Base-by-base conservation (phyloP, 768 basidiomycete species). In the Mycena epipterygia region DNA sequence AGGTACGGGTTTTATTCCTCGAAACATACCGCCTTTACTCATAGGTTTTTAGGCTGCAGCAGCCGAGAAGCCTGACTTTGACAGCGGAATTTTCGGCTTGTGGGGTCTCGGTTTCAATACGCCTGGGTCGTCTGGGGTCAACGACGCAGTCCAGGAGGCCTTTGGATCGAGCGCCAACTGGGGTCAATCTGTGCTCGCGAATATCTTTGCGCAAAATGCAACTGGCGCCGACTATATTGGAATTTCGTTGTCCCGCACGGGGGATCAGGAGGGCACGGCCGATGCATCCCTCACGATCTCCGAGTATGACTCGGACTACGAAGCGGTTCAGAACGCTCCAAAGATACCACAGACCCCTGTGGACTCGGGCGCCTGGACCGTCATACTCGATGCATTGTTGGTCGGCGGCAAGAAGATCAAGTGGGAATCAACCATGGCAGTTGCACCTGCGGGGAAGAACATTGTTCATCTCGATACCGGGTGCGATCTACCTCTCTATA, bases 271-370 rank as follows among this genome's bases (percentile, higher is more conserved):
- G 21, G 68, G 60, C 56, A 69, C 68, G 4, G 58, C 68, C 23
- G 72, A 73, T 29, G 72, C 68, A 13, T 73, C 72, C 13, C 64
- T 73, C 37, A 68, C 72, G 35, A 73, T 73, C 11, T 39, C 72
- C 19, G 72, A 69, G 30, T 73, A 73, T 52, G 64, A 73, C 39
- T 39, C 58, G 2, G 37, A 64, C 23, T 67, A 73, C 49, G n/a
- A 58, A 5, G 60, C 72, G n/a, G 72, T 73, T 7, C 49, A 49
- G 30, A 66, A 69, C 37, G 23, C 72, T 2, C 72, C 72, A 13
- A 66, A 69, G 42, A 21, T 73, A 12, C 58, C 23, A 2, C 72
- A 73, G 44, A 51, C 13, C 60, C 72, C 72, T 3, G 4, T 55
- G 7, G 48, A 68, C 59, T 62, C 64, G 3, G 72, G 72, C 11